A percentile compares a stretch with the other conserved stretches of the same genome.
Conservation (phyloP, 192 early-diverging fungal genomes). For the Coemansia sp. region DNA sequence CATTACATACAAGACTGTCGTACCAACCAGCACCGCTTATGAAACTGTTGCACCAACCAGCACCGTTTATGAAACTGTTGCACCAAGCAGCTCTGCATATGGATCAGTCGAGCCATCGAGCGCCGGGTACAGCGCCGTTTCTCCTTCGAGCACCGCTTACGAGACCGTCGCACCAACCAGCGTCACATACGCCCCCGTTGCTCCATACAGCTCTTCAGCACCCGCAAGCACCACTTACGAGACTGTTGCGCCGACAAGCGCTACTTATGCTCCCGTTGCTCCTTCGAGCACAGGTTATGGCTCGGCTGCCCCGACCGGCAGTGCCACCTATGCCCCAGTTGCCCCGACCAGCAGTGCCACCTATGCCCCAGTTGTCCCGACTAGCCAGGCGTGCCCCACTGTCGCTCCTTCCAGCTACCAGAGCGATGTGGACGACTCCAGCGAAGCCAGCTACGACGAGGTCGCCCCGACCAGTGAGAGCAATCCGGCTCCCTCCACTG, state of each 20-base stretch:
- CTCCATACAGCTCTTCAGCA: too few species aligned
- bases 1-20: neutral
- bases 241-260: neutral
- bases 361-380: neutral
- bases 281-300: neutral
- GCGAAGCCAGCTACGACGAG: slow-evolving; percentile 7
- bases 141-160: neutral
- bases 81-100: neutral
- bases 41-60: neutral
- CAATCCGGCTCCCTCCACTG: neutral
- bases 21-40: neutral
- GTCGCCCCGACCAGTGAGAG: neutral
- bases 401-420: slow-evolving; percentile 1
- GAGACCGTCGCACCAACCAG: neutral
- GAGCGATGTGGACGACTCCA: slow-evolving; percentile 2
- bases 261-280: neutral
- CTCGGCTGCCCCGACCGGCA: neutral
- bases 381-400: neutral
- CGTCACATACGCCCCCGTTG: too few species aligned
- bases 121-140: neutral
- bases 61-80: neutral
- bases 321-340: neutral
- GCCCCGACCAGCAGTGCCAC: neutral
- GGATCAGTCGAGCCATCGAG: neutral
- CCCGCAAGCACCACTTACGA: neutral